phyloP scores from a whole-genome alignment of 441 rosid genomes.

The Populus hybrid region DNA sequence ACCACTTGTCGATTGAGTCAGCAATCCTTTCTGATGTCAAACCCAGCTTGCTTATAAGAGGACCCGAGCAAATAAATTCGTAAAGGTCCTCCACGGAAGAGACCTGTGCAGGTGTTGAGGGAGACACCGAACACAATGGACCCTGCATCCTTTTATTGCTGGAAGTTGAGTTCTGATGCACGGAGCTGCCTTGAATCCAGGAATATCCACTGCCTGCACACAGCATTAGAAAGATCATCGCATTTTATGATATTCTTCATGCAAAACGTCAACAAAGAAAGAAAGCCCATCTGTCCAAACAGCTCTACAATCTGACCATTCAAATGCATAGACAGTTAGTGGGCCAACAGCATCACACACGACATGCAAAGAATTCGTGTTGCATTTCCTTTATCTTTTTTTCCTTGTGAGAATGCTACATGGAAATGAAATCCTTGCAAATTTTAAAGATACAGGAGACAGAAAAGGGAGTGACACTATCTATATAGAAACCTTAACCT shows the following conservation, averaged over 20 bases:
- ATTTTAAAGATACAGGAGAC: neutral
- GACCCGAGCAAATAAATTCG: constrained; percentile 79
- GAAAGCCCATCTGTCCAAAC: neutral
- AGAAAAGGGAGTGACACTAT: neutral
- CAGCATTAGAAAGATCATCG: neutral
- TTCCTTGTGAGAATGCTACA: neutral
- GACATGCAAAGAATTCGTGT: neutral
- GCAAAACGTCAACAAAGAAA: neutral
- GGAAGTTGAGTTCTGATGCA: constrained; percentile 21
- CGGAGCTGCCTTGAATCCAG: constrained; percentile 53
- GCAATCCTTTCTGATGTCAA: constrained; percentile 58
- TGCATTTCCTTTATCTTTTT: neutral
- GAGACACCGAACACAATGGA: constrained; percentile 25
- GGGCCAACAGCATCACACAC: neutral
- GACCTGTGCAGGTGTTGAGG: constrained; percentile 47
- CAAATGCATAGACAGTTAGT: neutral
- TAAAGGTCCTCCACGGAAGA: constrained; percentile 72
- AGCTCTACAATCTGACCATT: neutral
- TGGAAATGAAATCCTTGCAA: neutral
- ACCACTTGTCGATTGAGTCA: constrained; percentile 78
- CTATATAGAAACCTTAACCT: neutral
- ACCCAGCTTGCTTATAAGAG: constrained; percentile 65
- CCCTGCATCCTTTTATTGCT: constrained; percentile 23
- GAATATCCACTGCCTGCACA: constrained; percentile 47
- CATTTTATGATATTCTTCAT: neutral